A percentile compares a stretch with the other conserved stretches of the same genome.
Conservation (phyloP, 306 rosid genomes). For the Begonia loranthoides region DNA sequence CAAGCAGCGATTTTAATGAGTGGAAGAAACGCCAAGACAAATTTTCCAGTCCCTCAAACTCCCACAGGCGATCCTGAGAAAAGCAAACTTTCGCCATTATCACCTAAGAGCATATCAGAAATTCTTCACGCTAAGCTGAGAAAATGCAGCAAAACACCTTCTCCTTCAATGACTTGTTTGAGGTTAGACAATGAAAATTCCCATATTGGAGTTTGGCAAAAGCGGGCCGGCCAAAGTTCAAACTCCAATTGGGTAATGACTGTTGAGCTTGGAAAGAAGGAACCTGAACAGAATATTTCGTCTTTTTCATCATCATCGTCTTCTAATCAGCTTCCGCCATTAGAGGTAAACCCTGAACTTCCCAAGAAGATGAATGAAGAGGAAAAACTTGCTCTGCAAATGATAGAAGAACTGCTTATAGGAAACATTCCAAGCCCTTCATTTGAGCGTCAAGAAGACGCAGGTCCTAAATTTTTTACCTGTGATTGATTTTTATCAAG, state of each 20-base stretch:
- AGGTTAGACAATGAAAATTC: constrained; percentile 57
- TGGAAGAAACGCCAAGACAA: constrained; percentile 21
- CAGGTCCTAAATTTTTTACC: too few species aligned
- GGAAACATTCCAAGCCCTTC: too few species aligned
- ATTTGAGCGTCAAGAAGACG: too few species aligned
- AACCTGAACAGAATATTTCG: neutral
- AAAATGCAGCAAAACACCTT: constrained; percentile 42
- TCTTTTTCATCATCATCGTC: neutral
- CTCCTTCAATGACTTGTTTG: constrained; percentile 61
- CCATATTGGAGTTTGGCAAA: constrained; percentile 62
- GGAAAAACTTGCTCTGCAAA: constrained; percentile 46
- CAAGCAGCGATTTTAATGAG: constrained; percentile 19
- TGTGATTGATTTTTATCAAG: too few species aligned
- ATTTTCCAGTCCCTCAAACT: constrained; percentile 23
- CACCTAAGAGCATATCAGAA: constrained; percentile 36
- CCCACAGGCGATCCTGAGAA: constrained; percentile 8
- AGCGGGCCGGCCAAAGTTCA: constrained; percentile 44
- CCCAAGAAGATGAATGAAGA: constrained; percentile 34
- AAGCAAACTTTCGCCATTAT: constrained; percentile 2
- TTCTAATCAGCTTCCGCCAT: constrained; percentile 2
- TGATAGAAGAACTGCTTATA: constrained; percentile 55
- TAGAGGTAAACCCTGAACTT: constrained; percentile 8
- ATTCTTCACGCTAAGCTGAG: constrained; percentile 45
- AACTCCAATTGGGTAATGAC: constrained; percentile 58
- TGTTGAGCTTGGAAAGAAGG: constrained; percentile 30